phyloP scores from a whole-genome alignment of 257 asterid species.

The Petrea volubilis region DNA sequence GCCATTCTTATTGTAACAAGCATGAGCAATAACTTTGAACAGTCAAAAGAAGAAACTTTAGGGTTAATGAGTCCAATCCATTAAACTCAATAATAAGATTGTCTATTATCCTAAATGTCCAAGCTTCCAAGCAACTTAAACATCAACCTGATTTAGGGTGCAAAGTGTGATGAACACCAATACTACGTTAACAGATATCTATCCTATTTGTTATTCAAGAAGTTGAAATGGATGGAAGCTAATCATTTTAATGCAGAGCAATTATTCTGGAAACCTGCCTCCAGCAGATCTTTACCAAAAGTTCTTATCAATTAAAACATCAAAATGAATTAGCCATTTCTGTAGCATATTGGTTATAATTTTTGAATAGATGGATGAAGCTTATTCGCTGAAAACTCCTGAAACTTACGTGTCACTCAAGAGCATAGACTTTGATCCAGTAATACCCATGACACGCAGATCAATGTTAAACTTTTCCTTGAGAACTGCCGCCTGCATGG shows the following conservation, averaged over 20 bases:
- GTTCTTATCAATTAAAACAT: neutral
- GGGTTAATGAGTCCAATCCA: too few species aligned
- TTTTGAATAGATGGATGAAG: slow-evolving; percentile 12
- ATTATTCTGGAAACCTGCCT: neutral
- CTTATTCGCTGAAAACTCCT: neutral
- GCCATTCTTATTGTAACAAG: neutral
- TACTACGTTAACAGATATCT: too few species aligned
- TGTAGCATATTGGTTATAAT: neutral
- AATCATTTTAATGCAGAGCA: neutral
- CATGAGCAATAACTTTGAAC: too few species aligned
- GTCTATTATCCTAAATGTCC: too few species aligned
- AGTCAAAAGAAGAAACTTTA: too few species aligned
- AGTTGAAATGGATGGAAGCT: neutral
- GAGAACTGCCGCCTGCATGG: slow-evolving; percentile 78
- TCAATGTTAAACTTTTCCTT: slow-evolving; percentile 97
- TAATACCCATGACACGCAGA: slow-evolving; percentile 91
- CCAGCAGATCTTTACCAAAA: neutral
- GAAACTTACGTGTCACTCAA: slow-evolving; percentile 73
- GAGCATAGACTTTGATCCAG: slow-evolving; percentile 80
- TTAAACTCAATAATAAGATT: too few species aligned
- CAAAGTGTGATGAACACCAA: too few species aligned
- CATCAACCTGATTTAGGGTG: too few species aligned
- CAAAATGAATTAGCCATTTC: neutral
- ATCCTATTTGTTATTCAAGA: neutral
- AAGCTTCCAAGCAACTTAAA: too few species aligned